A percentile compares a stretch with the other conserved stretches of the same genome.
These are phyloP conservation scores for Septoria petroselini DNA, from an alignment of 2,329 filamentous ascomycete species.

Conservation along the genomic window DNA sequence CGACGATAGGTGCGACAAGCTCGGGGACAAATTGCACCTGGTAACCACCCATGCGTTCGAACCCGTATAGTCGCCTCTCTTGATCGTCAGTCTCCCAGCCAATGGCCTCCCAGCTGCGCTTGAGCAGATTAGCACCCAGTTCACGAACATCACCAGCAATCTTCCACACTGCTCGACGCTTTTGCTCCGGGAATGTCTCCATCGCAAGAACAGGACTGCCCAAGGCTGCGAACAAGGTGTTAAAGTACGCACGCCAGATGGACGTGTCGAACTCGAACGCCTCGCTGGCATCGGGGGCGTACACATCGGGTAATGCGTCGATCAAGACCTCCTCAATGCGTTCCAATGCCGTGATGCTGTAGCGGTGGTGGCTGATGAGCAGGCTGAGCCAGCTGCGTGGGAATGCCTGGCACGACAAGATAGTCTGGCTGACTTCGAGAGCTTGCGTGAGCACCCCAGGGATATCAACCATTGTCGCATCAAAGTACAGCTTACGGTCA, in stretches of 20 bases:
- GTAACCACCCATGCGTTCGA: conserved; percentile 87
- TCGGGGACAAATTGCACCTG: conserved; percentile 97
- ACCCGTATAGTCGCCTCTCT: conserved; percentile 71
- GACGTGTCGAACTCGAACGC: conserved; percentile 75
- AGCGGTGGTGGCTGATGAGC: conserved; percentile 61
- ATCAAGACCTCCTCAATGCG: conserved; percentile 76
- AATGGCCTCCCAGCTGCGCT: conserved; percentile 87
- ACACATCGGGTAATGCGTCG: conserved; percentile 79
- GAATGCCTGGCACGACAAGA: conserved; percentile 85
- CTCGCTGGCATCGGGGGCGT: conserved; percentile 67
- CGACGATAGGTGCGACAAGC: conserved; percentile 85
- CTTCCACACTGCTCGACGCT: conserved; percentile 94
- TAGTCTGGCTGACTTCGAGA: conserved; percentile 81
- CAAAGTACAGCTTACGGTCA: conserved; percentile 33
- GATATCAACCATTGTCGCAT: conserved; percentile 60
- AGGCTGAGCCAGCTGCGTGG: conserved; percentile 87
- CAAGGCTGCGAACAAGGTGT: conserved; percentile 81
- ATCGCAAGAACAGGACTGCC: conserved; percentile 84
- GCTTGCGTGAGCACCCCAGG: conserved; percentile 72
- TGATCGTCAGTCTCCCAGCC: conserved; percentile 89
- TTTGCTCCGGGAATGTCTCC: conserved; percentile 96
- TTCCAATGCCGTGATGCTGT: conserved; percentile 79
- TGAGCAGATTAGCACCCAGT: conserved; percentile 79
- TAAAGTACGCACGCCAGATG: conserved; percentile 91
- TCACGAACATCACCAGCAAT: conserved; percentile 96